A percentile compares a stretch with the other conserved stretches of the same genome.
These are phyloP conservation scores for Cymbidium sinense DNA, from an alignment of 106 monocot species.

Conservation along the genomic window DNA sequence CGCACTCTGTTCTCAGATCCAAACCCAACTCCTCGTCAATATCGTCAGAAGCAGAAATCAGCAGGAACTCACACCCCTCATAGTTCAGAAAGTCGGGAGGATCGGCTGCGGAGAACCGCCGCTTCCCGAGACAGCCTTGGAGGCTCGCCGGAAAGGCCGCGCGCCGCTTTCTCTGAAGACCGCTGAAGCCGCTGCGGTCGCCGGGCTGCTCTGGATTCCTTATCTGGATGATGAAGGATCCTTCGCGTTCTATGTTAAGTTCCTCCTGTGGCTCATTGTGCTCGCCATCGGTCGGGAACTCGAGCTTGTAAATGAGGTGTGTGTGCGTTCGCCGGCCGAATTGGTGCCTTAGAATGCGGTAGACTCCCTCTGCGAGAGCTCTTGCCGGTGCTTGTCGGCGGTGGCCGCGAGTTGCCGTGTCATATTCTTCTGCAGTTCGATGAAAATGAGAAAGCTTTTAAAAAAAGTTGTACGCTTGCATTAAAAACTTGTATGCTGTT, in stretches of 20 bases:
- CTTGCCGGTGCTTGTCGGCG: conserved; percentile 39
- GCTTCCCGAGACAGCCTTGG: conserved; percentile 38
- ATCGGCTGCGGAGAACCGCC: conserved; percentile 35
- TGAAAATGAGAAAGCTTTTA: neutral
- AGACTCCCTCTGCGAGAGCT: conserved; percentile 66
- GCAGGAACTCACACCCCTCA: conserved; percentile 74
- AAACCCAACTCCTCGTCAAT: conserved; percentile 72
- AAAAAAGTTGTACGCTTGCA: no score
- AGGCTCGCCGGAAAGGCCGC: conserved; percentile 60
- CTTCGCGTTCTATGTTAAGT: conserved; percentile 66
- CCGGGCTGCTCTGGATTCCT: conserved; percentile 57
- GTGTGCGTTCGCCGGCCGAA: conserved; percentile 30
- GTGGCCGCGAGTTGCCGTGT: conserved; percentile 59
- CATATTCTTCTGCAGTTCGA: conserved; percentile 49
- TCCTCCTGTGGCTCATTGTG: conserved; percentile 43
- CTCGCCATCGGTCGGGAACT: conserved; percentile 15
- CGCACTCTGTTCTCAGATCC: conserved; percentile 41
- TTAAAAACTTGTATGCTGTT: no score
- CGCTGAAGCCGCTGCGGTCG: conserved; percentile 26
- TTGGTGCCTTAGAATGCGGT: conserved; percentile 61
- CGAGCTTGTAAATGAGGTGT: conserved; percentile 78
- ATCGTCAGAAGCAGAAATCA: conserved; percentile 71
- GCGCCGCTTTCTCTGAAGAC: conserved; percentile 54
- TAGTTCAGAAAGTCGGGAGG: conserved; percentile 77
- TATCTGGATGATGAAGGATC: conserved; percentile 67